A percentile compares a stretch with the other conserved stretches of the same genome.
Conservation (phyloP, 2,329 filamentous ascomycete species). For the Fusarium floridanum region DNA sequence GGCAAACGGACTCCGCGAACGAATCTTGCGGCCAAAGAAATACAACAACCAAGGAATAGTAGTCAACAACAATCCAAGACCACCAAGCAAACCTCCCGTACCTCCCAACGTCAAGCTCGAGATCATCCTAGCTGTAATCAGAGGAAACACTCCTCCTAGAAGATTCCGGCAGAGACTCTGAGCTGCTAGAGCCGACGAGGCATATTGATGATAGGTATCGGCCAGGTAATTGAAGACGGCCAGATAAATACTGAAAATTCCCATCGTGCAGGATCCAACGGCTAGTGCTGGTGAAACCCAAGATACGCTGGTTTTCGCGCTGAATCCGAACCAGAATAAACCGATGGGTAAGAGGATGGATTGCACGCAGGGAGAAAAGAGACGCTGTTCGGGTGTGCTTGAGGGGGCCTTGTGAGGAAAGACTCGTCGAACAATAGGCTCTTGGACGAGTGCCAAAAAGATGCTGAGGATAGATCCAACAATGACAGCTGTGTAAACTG, state of each 20-base stretch:
- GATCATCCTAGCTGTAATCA: constrained; percentile 83
- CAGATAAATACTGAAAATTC: constrained; percentile 77
- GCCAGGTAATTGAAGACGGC: constrained; percentile 91
- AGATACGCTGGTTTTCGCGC: constrained; percentile 61
- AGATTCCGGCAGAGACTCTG: constrained; percentile 91
- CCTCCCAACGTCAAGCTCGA: constrained; percentile 67
- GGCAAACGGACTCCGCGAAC: constrained; percentile 73
- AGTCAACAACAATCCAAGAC: constrained; percentile 69
- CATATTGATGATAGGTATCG: constrained; percentile 89
- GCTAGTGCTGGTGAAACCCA: constrained; percentile 76
- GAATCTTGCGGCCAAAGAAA: constrained; percentile 73
- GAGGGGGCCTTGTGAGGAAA: constrained; percentile 46
- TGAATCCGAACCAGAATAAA: constrained; percentile 79
- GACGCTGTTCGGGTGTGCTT: constrained; percentile 67
- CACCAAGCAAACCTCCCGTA: constrained; percentile 74
- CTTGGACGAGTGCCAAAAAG: constrained; percentile 67
- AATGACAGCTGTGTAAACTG: constrained; percentile 68
- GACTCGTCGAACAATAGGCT: constrained; percentile 67
- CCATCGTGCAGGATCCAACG: constrained; percentile 72
- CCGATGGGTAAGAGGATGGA: constrained; percentile 73
- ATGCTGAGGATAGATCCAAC: constrained; percentile 61
- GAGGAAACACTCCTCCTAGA: constrained; percentile 82
- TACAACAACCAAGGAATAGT: constrained; percentile 76
- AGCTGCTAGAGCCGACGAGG: constrained; percentile 86
- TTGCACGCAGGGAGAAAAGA: constrained; percentile 74